These are phyloP conservation scores for Laburnicola sp. DNA, from an alignment of 2,329 filamentous ascomycete species.

Conservation along the genomic window DNA sequence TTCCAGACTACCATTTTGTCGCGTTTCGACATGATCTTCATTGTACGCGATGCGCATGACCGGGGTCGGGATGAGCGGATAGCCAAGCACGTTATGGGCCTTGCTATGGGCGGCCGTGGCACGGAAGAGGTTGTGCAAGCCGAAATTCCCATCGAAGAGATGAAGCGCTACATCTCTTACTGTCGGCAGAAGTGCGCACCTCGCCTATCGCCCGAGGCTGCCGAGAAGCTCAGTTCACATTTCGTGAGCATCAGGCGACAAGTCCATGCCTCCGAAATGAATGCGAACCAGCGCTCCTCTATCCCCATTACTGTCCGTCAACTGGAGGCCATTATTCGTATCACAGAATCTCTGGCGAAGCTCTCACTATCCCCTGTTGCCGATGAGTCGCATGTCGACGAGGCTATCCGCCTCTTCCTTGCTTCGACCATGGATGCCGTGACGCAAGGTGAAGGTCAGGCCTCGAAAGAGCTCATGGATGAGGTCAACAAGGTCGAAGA, in stretches of 20 bases:
- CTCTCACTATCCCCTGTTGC: conserved; percentile 83
- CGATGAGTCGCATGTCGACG: conserved; percentile 89
- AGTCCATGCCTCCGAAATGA: conserved; percentile 86
- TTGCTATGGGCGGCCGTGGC: conserved; percentile 89
- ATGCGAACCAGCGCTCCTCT: conserved; percentile 85
- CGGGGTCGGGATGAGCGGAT: conserved; percentile 88
- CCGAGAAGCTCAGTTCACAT: conserved; percentile 94
- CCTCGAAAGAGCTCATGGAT: conserved; percentile 86
- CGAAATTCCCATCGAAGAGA: conserved; percentile 92
- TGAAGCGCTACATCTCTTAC: conserved; percentile 96
- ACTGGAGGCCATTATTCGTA: conserved; percentile 94
- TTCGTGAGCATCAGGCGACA: conserved; percentile 96
- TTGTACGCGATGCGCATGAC: conserved; percentile 93
- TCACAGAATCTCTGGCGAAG: conserved; percentile 94
- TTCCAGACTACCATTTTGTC: conserved; percentile 98
- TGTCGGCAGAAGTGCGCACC: conserved; percentile 95
- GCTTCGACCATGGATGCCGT: conserved; percentile 98
- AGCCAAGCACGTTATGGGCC: conserved; percentile 94
- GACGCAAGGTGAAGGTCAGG: conserved; percentile 77
- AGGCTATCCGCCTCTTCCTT: conserved; percentile 94
- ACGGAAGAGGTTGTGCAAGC: conserved; percentile 80
- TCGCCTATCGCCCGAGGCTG: conserved; percentile 83
- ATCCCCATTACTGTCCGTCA: conserved; percentile 98
- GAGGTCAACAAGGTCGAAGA: conserved; percentile 86
- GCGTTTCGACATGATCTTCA: conserved; percentile 99